Conservation (phyloP, 2,329 filamentous ascomycete genomes). For the Fusarium ambrosium region DNA sequence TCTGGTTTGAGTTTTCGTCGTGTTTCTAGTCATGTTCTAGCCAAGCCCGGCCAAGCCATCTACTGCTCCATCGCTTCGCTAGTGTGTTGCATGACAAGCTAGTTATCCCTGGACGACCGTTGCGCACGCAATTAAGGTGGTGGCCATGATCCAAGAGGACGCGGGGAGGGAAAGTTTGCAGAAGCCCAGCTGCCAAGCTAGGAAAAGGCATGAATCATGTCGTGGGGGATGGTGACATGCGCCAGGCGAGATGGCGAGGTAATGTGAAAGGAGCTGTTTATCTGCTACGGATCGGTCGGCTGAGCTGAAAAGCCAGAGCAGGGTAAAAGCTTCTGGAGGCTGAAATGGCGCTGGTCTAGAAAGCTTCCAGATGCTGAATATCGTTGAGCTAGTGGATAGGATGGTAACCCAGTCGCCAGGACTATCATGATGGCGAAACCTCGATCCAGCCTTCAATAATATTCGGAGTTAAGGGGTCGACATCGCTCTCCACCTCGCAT, state of each 20-base stretch:
- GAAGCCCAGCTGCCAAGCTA: slow-evolving; percentile 5
- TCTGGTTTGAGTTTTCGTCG: slow-evolving; percentile 18
- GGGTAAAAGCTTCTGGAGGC: slow-evolving; percentile 3
- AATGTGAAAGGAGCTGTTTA: background rate
- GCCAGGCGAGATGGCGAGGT: background rate
- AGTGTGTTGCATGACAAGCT: slow-evolving; percentile 7
- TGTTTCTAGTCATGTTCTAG: slow-evolving; percentile 36
- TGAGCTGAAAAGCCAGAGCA: slow-evolving; percentile 1
- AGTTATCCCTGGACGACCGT: slow-evolving; percentile 4
- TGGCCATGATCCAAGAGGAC: background rate
- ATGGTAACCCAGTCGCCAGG: background rate
- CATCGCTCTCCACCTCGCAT: background rate
- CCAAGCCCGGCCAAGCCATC: slow-evolving; percentile 13
- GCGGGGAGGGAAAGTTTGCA: background rate
- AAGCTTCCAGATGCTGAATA: slow-evolving; percentile 26
- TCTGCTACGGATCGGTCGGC: background rate
- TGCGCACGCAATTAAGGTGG: slow-evolving; percentile 10
- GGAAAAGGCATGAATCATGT: slow-evolving; percentile 21
- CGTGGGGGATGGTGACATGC: slow-evolving; percentile 3
- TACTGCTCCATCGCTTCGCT: background rate
- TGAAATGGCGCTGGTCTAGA: slow-evolving; percentile 25
- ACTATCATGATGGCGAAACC: background rate
- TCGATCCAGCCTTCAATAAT: slow-evolving; percentile 1
- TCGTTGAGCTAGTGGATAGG: background rate
- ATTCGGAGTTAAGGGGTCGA: background rate